phyloP scores from a whole-genome alignment of 2,329 filamentous ascomycete genomes.

The Penicillium verrucosum region DNA sequence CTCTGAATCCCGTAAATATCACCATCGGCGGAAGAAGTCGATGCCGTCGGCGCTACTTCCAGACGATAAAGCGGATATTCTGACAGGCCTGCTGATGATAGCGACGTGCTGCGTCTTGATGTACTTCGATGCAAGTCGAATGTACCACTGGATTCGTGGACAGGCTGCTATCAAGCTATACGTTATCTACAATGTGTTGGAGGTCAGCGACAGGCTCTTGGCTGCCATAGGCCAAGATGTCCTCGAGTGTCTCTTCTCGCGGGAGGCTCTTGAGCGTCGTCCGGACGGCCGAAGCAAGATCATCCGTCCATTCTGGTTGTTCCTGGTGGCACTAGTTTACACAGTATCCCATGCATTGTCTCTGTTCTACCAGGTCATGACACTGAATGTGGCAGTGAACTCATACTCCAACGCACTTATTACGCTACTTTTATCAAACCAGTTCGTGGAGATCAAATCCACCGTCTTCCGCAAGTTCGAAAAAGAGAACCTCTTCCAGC shows the following conservation, averaged over 20 bases:
- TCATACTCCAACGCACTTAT: conserved; percentile 95
- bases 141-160: conserved; percentile 96
- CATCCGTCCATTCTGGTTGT: conserved; percentile 84
- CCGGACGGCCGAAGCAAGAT: conserved; percentile 87
- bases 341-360: conserved; percentile 83
- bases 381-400: conserved; percentile 95
- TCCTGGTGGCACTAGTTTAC: conserved; percentile 79
- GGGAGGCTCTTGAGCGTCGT: conserved; percentile 85
- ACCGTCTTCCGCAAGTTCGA: conserved; percentile 99
- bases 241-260: conserved; percentile 89
- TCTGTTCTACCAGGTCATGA: conserved; percentile 96
- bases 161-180: conserved; percentile 98
- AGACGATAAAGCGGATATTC: conserved; percentile 90
- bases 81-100: conserved; percentile 86
- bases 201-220: conserved; percentile 81
- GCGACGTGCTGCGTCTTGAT: conserved; percentile 81
- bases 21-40: conserved; percentile 72
- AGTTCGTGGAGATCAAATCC: conserved; percentile 98
- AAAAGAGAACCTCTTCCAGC: conserved; percentile 94
- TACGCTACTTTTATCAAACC: conserved; percentile 89
- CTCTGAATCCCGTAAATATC: conserved; percentile 43
- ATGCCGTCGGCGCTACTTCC: conserved; percentile 79
- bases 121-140: conserved; percentile 88
- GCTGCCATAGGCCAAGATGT: conserved; percentile 94
- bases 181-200: conserved; percentile 96